These are phyloP conservation scores for Vitis rupestris DNA, from an alignment of 164 flowering plant species.

Conservation along the genomic window DNA sequence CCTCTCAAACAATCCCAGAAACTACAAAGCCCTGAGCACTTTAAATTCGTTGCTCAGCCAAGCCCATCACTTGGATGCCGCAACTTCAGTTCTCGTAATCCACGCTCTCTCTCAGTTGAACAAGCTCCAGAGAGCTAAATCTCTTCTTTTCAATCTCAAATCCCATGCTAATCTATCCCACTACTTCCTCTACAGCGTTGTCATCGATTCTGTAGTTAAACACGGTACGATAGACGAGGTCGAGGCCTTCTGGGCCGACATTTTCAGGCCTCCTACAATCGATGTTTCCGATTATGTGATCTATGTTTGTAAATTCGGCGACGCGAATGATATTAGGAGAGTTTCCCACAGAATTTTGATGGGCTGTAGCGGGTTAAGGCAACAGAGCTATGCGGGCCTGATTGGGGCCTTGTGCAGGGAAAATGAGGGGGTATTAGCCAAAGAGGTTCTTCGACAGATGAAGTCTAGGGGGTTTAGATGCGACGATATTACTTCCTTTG, in stretches of 20 bases:
- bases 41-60: conserved; percentile 26
- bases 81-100: conserved; percentile 27
- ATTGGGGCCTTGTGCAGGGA: conserved; percentile 40
- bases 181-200: conserved; percentile 33
- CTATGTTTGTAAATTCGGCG: conserved; percentile 28
- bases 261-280: conserved; percentile 20
- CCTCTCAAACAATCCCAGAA: conserved; percentile 23
- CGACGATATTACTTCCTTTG: conserved; percentile 25
- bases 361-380: conserved; percentile 24
- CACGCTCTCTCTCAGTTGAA: conserved; percentile 28
- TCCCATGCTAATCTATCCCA: conserved; percentile 21
- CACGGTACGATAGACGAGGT: conserved; percentile 29
- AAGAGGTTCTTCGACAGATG: conserved; percentile 27
- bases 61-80: conserved; percentile 25
- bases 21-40: conserved; percentile 18
- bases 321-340: conserved; percentile 17
- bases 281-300: conserved; percentile 28
- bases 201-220: conserved; percentile 28
- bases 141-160: conserved; percentile 20
- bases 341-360: conserved; percentile 26
- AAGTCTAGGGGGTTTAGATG: conserved; percentile 24
- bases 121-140: conserved; percentile 33
- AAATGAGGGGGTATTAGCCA: conserved; percentile 24
- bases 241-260: conserved; percentile 33
- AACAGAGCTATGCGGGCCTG: conserved; percentile 32